These are phyloP conservation scores for Volutella citrinella DNA, from an alignment of 2,329 filamentous ascomycete species.

Conservation along the genomic window DNA sequence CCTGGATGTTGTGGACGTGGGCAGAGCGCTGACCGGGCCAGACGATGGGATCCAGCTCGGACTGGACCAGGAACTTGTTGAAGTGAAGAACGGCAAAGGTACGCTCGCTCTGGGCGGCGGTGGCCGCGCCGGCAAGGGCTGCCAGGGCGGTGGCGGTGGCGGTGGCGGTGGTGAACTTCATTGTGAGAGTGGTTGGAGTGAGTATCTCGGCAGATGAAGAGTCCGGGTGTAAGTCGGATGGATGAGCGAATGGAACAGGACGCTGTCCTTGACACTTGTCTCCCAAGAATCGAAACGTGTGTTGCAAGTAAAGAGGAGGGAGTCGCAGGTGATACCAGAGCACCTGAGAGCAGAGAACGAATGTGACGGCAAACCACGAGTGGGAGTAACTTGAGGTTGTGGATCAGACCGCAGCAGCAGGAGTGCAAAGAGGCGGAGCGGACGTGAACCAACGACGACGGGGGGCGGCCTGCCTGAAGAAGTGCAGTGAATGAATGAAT, in stretches of 20 bases:
- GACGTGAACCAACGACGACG: slow-evolving; percentile 18
- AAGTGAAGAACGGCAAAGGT: slow-evolving; percentile 71
- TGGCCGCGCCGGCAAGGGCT: slow-evolving; percentile 36
- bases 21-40: slow-evolving; percentile 53
- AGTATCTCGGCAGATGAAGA: no score
- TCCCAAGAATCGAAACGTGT: no score
- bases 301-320: slow-evolving; percentile 1
- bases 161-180: slow-evolving; percentile 33
- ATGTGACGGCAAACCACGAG: no score
- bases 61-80: slow-evolving; percentile 60
- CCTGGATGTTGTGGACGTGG: slow-evolving; percentile 71
- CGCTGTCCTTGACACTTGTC: no score
- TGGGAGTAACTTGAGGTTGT: no score
- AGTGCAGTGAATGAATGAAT: slow-evolving; percentile 16
- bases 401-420: slow-evolving; percentile 15
- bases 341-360: slow-evolving; percentile 31
- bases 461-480: slow-evolving; percentile 22
- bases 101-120: slow-evolving; percentile 42
- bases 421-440: slow-evolving; percentile 17
- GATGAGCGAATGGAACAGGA: no score
- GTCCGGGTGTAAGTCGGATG: no score
- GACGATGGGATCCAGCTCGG: slow-evolving; percentile 67
- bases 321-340: slow-evolving; percentile 31
- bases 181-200: slow-evolving; percentile 16
- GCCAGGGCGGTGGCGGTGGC: slow-evolving; percentile 29